These are phyloP conservation scores for Diaporthe eres DNA, from an alignment of 2,329 filamentous ascomycete genomes.

Conservation along the genomic window DNA sequence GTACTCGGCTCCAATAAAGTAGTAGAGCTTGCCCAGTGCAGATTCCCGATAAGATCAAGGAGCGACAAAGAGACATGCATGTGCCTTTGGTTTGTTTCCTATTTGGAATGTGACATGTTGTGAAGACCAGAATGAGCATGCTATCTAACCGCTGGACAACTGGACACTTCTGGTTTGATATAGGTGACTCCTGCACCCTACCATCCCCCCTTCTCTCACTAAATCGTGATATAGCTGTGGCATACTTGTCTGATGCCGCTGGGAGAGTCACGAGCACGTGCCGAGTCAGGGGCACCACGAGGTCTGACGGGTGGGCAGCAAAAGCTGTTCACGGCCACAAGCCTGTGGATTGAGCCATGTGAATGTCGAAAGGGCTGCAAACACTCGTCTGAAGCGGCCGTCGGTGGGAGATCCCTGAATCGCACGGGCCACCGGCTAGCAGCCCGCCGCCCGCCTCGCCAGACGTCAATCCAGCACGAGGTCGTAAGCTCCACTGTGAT, in stretches of 20 bases:
- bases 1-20: too few species aligned
- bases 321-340: constrained; percentile 5
- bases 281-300: constrained; percentile 23
- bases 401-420: constrained; percentile 5
- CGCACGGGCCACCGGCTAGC: not conserved
- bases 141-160: too few species aligned
- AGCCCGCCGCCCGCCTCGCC: constrained; percentile 1
- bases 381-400: not conserved
- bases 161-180: too few species aligned
- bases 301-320: constrained; percentile 16
- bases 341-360: constrained; percentile 31
- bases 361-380: constrained; percentile 1
- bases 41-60: too few species aligned
- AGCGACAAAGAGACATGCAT: too few species aligned
- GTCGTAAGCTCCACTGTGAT: constrained; percentile 34
- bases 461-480: constrained; percentile 37
- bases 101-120: too few species aligned
- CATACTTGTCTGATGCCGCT: not conserved
- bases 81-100: too few species aligned
- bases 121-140: too few species aligned
- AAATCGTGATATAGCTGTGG: too few species aligned
- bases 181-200: too few species aligned
- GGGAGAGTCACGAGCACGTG: not conserved
- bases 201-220: too few species aligned
- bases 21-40: too few species aligned